A percentile compares a stretch with the other conserved stretches of the same genome.
Evolutionary conservation across 116 monocot genomes (phyloP).

Genomic region (Iris pallida): DNA sequence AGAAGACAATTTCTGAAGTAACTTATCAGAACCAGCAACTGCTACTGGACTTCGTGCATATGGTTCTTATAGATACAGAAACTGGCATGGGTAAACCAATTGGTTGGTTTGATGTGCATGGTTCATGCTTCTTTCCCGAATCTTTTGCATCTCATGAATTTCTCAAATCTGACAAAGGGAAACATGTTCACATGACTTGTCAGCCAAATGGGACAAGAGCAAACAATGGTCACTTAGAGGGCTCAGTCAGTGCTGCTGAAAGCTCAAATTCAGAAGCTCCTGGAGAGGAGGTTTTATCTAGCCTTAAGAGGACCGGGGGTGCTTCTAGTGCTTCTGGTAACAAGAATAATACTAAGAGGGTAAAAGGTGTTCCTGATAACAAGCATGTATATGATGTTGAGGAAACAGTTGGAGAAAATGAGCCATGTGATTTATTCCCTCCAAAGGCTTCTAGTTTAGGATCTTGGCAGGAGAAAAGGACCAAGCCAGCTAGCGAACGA

Average conservation of each 20-base stretch:
- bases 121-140: constrained; percentile 59
- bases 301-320: background rate
- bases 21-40: constrained; percentile 33
- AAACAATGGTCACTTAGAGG: constrained; percentile 15
- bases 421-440: constrained; percentile 11
- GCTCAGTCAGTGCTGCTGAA: constrained; percentile 35
- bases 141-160: constrained; percentile 21
- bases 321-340: background rate
- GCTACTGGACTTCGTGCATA: constrained; percentile 74
- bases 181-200: constrained; percentile 4
- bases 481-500: background rate
- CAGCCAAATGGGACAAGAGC: constrained; percentile 26
- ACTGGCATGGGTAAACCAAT: constrained; percentile 44
- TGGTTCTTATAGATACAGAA: constrained; percentile 46
- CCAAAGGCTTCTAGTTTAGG: constrained; percentile 10
- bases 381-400: background rate
- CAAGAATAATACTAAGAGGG: background rate
- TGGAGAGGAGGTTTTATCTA: background rate
- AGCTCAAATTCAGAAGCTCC: constrained; percentile 49
- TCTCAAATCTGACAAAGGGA: constrained; percentile 2
- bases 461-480: constrained; percentile 4
- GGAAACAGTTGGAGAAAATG: constrained; percentile 25
- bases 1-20: constrained; percentile 50
- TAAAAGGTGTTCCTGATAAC: background rate
- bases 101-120: constrained; percentile 82